A percentile compares a stretch with the other conserved stretches of the same genome.
Evolutionary conservation across 2,329 filamentous ascomycete species (phyloP).

Genomic region (Aspergillus puulaauensis): DNA sequence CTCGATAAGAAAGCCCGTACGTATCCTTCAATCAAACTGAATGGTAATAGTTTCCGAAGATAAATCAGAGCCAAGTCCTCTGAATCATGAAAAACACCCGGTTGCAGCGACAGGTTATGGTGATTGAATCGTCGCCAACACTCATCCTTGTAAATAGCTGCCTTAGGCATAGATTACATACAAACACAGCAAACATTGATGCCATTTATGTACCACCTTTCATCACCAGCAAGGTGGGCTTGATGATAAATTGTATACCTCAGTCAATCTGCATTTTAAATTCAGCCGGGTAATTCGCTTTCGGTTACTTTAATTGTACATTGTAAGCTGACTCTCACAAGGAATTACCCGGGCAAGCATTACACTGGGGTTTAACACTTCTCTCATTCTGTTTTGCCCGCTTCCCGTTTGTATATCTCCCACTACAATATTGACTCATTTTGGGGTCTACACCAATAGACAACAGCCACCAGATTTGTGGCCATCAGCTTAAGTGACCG

Average conservation of each 20-base stretch:
- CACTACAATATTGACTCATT: neutral
- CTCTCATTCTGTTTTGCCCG: neutral
- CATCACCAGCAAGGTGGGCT: neutral
- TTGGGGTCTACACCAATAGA: neutral
- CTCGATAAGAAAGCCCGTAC: neutral
- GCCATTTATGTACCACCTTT: slow-evolving; percentile 9
- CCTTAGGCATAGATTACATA: neutral
- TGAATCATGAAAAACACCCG: too few relatives aligned
- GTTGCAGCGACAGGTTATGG: too few relatives aligned
- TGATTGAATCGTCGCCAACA: neutral
- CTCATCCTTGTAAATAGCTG: neutral
- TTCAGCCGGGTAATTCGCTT: neutral
- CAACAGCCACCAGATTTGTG: neutral
- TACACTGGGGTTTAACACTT: neutral
- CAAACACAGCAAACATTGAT: slow-evolving; percentile 16
- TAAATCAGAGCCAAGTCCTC: too few relatives aligned
- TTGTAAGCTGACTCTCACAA: neutral
- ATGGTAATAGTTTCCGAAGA: too few relatives aligned
- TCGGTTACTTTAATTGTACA: neutral
- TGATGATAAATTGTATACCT: neutral
- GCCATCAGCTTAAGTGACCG: neutral
- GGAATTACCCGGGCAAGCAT: neutral
- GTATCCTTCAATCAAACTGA: neutral
- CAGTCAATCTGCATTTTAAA: neutral
- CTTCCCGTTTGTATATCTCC: neutral